phyloP scores from a whole-genome alignment of 2,329 filamentous ascomycete genomes.

The Fusarium floridanum region DNA sequence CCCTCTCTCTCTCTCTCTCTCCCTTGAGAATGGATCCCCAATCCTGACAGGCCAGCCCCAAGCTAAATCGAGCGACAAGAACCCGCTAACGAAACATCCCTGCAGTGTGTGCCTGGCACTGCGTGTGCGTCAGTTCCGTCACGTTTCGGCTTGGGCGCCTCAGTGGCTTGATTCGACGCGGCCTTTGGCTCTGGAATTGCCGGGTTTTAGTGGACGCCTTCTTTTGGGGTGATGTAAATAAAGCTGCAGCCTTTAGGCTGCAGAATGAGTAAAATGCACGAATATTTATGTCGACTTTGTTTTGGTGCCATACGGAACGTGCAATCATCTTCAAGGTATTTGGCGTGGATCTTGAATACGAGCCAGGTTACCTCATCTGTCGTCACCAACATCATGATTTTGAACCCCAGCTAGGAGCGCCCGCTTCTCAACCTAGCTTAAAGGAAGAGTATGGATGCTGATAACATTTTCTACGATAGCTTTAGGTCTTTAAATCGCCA shows the following conservation, averaged over 20 bases:
- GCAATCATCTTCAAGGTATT: background rate
- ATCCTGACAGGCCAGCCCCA: conserved; percentile 13
- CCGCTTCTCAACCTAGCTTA: background rate
- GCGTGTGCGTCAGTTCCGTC: background rate
- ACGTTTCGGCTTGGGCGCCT: conserved; percentile 30
- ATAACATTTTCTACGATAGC: background rate
- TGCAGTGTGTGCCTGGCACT: background rate
- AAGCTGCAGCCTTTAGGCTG: too few relatives aligned
- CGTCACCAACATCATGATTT: background rate
- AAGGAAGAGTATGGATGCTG: background rate
- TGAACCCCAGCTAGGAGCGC: background rate
- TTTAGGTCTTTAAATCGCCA: background rate
- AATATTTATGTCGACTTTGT: background rate
- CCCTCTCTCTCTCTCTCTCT: conserved; percentile 5
- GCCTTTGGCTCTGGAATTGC: conserved; percentile 4
- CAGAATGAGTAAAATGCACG: too few relatives aligned
- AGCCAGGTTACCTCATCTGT: background rate
- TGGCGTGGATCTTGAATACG: background rate
- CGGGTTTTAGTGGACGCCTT: conserved; percentile 22
- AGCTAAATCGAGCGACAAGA: conserved; percentile 6
- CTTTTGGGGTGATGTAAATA: conserved; percentile 7
- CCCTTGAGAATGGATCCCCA: conserved; percentile 27
- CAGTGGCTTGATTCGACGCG: conserved; percentile 37
- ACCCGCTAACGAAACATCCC: conserved; percentile 2
- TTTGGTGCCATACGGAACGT: background rate